Conservation (phyloP, 2,329 filamentous ascomycete species). For the Paradendryphiella salina region DNA sequence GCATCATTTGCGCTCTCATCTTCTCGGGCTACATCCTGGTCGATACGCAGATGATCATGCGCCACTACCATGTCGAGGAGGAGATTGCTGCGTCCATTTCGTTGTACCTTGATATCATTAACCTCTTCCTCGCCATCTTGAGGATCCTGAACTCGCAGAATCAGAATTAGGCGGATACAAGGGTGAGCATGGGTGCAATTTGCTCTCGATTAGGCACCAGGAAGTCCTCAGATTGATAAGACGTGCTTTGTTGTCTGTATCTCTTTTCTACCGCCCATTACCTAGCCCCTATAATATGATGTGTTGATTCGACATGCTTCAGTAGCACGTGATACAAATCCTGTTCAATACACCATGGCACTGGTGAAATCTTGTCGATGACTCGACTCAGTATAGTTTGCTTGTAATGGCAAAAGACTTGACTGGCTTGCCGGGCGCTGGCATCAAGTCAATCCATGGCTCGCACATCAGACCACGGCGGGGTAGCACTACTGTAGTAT, state of each 20-base stretch:
- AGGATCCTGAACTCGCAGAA: constrained; percentile 94
- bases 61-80: constrained; percentile 96
- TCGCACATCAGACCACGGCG: constrained; percentile 16
- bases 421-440: too few relatives aligned
- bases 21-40: constrained; percentile 96
- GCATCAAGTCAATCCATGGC: too few relatives aligned
- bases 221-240: neutral
- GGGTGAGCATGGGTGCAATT: too few relatives aligned
- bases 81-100: constrained; percentile 95
- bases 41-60: constrained; percentile 93
- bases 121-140: constrained; percentile 93
- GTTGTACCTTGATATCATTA: constrained; percentile 94
- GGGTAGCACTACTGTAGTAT: constrained; percentile 19
- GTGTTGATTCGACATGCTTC: neutral
- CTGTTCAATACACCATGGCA: too few relatives aligned
- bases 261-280: neutral
- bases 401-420: neutral
- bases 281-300: neutral
- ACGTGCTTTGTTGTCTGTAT: neutral
- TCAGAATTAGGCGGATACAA: constrained; percentile 68
- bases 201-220: too few relatives aligned
- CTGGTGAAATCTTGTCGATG: too few relatives aligned
- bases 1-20: constrained; percentile 77
- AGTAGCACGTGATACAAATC: neutral
- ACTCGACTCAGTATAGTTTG: neutral